Base-by-base conservation (phyloP, 495 filamentous ascomycete species). In the Physcia stellaris region DNA sequence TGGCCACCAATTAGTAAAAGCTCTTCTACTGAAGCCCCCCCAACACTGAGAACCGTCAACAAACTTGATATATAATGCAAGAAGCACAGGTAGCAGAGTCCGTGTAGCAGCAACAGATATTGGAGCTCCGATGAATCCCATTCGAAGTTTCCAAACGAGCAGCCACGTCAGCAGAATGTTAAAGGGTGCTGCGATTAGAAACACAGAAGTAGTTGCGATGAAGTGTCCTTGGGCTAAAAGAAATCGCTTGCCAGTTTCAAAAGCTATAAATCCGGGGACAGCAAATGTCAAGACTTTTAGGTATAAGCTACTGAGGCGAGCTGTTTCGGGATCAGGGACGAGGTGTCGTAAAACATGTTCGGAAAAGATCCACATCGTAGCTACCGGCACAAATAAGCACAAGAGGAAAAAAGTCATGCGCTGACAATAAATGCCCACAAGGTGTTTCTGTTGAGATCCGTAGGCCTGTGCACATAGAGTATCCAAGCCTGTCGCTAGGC, bases 401-500 rank as follows among this genome's bases (percentile, higher is more conserved):
- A 68, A 72, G 26, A 28, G 26, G 26, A 28, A 28, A 28, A 7
- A 28, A 7, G 13, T 64, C 78, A 83, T 81, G 24, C 80, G 62
- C 50, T 84, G 80, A 12, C 79, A 51, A 36, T 84, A 76, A 16
- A 85, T 58, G 0, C 80, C 80, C 19, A 85, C 80, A 15, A 85
- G 63, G 21, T 68, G 62, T 42, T 72, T 77, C 33, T 68, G 71
- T 5, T 80, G 79, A 2, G 70, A 75, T 16, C 80, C 80, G 46
- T 80, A 84, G 1, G 80, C 80, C 51, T 85, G 80, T 0, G 80
- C 70, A 40, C 80, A 83, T 9, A 84, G 62, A 1, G 80, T 85
- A 52, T 85, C 80, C 18, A 85, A 54, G 38, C 72, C 70, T 2
- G 80, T 83, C 1, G 77, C 68, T 3, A 85, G n/a, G n/a, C n/a